phyloP scores from a whole-genome alignment of 2,329 filamentous ascomycete species.

The Colletotrichum sp. region DNA sequence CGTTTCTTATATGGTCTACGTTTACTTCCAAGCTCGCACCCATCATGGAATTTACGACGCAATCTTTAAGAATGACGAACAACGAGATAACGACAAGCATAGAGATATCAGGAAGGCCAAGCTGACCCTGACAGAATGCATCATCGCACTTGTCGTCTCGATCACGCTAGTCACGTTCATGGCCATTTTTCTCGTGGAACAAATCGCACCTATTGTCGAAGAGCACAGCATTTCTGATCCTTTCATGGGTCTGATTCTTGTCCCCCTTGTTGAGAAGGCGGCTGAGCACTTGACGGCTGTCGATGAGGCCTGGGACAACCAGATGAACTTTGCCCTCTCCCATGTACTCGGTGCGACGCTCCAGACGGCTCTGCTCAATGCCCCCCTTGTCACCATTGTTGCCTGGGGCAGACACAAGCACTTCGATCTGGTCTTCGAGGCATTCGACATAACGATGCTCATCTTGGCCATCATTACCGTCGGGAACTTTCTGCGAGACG shows the following conservation, averaged over 20 bases:
- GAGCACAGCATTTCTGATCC: constrained; percentile 52
- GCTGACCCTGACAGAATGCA: constrained; percentile 76
- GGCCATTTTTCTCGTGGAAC: constrained; percentile 73
- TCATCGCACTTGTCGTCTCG: constrained; percentile 68
- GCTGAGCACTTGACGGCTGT: constrained; percentile 85
- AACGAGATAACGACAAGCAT: constrained; percentile 67
- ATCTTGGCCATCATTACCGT: constrained; percentile 86
- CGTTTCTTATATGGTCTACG: constrained; percentile 68
- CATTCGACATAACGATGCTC: constrained; percentile 84
- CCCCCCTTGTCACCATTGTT: constrained; percentile 81
- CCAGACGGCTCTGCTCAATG: constrained; percentile 89
- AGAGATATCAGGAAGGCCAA: constrained; percentile 67
- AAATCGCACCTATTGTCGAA: constrained; percentile 68
- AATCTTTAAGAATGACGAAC: constrained; percentile 74
- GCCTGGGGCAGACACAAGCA: constrained; percentile 76
- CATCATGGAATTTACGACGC: constrained; percentile 81
- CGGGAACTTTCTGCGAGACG: constrained; percentile 85
- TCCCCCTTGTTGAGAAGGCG: constrained; percentile 84
- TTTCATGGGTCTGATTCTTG: constrained; percentile 74
- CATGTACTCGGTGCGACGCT: constrained; percentile 88
- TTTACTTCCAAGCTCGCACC: constrained; percentile 77
- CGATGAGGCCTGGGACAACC: constrained; percentile 83
- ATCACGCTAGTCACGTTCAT: constrained; percentile 75
- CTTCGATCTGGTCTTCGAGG: constrained; percentile 85
- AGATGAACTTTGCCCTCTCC: constrained; percentile 84